These are phyloP conservation scores for Candida arabinofermentans DNA, from an alignment of 805 yeast species.

Conservation along the genomic window DNA sequence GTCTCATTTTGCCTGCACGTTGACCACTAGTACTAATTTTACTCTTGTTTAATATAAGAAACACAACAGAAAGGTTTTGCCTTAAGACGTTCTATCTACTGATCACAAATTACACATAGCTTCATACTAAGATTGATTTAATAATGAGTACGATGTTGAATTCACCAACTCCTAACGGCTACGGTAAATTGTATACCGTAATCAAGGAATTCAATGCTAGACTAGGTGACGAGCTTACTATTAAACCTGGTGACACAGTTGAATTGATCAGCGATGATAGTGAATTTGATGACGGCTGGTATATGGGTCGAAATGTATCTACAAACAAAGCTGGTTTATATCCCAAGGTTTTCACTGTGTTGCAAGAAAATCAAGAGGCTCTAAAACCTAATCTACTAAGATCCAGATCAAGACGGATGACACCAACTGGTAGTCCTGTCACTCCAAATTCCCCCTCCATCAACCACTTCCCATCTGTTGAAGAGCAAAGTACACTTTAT, in stretches of 20 bases:
- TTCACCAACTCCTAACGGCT: constrained; percentile 7
- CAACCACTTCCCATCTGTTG: constrained; percentile 4
- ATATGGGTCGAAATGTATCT: constrained; percentile 74
- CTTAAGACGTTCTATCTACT: too few species aligned
- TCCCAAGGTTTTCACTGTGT: constrained; percentile 69
- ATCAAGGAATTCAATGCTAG: constrained; percentile 86
- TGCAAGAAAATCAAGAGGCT: constrained; percentile 6
- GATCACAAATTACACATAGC: too few species aligned
- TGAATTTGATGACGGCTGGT: constrained; percentile 97
- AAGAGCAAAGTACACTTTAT: constrained; percentile 4
- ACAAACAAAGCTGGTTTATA: constrained; percentile 81
- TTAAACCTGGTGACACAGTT: constrained; percentile 78
- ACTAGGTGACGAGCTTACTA: constrained; percentile 81
- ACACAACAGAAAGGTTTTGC: too few species aligned
- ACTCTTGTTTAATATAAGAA: too few species aligned
- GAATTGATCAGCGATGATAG: constrained; percentile 90
- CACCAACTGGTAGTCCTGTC: constrained; percentile 27
- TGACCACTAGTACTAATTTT: too few species aligned
- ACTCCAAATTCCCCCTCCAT: constrained; percentile 11
- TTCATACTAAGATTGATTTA: not conserved
- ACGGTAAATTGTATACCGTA: constrained; percentile 41
- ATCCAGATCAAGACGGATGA: constrained; percentile 55
- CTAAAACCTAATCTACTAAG: constrained; percentile 41
- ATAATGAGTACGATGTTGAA: not conserved
- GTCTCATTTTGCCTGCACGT: too few species aligned